Evolutionary conservation across 352 stramenopile genomes (phyloP), one percentile per base, ranked within the genome.

Genomic region (Phytophthora ohioensis): DNA sequence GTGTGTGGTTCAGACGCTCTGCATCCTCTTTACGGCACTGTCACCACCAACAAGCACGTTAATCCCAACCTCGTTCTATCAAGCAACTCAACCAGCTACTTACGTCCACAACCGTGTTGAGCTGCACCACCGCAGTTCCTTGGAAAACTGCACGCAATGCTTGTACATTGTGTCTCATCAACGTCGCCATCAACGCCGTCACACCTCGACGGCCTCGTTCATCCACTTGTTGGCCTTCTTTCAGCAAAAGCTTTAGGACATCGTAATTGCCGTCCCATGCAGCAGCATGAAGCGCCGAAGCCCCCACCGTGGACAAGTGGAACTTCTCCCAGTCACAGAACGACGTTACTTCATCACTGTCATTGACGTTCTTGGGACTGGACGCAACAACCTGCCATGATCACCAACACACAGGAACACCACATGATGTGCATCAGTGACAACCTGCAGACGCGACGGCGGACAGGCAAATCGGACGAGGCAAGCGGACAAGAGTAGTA

Each of bases 261-360:
- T 64, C 41, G 47, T 69, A 61, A 39, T 64, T 59, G 8, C 73
- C 73, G 55, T 80, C 64, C 73, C 73, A 80, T 6, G 73, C 73
- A 12, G 73, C 74, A 7, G 74, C 74, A 53, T 78, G 69, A 7
- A 81, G 66, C 63, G 74, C 66, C n/a, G 74, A 81, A 3, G 66
- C 69, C 31, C 69, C 74, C 59, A 80, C 61, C 39, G 73, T 80
- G 35, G 73, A 10, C 10, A 81, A 62, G 41, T 81, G 62, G 59
- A 78, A 78, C 47, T 67, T 58, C 1, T 81, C 74, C 70, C 74
- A 78, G 54, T 81, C 74, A 36, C 74, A 81, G 54, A 76, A 78
- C 9, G 60, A 76, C 62, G 63, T 53, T 3, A 57, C 62, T 64
- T 71, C 49, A 34, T 74, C 70, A 11, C 49, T 52, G 32, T 64